A percentile compares a stretch with the other conserved stretches of the same genome.
These are phyloP conservation scores for Tolypocladium tropicale DNA, from an alignment of 2,329 filamentous ascomycete species.

Conservation along the genomic window DNA sequence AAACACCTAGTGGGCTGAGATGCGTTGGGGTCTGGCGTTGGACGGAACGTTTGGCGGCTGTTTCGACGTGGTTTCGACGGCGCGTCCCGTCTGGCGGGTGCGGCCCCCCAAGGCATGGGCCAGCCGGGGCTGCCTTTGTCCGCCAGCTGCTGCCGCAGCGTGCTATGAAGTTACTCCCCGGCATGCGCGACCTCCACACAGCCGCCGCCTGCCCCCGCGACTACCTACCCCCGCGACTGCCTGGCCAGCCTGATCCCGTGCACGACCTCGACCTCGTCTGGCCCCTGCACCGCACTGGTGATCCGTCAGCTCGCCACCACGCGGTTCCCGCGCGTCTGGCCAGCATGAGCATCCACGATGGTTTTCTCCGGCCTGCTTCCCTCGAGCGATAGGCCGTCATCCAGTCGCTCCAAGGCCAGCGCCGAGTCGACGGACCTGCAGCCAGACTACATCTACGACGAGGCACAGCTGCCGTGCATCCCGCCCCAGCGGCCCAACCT, in stretches of 20 bases:
- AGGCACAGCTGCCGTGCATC: slow-evolving; percentile 39
- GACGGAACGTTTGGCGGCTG: not conserved
- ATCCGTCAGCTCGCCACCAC: not conserved
- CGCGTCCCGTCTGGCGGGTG: no score
- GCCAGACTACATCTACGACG: slow-evolving; percentile 43
- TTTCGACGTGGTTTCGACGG: no score
- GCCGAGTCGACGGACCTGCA: slow-evolving; percentile 14
- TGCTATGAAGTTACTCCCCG: no score
- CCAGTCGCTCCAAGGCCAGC: slow-evolving; percentile 19
- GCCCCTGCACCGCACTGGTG: not conserved
- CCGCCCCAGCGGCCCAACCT: slow-evolving; percentile 50
- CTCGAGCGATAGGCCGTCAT: slow-evolving; percentile 26
- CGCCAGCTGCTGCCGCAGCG: no score
- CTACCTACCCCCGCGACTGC: not conserved
- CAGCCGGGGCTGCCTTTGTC: no score
- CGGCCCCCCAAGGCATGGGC: no score
- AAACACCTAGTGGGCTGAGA: not conserved
- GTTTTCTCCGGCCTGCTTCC: slow-evolving; percentile 38
- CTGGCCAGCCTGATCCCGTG: not conserved
- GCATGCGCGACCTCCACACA: no score
- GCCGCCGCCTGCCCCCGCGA: no score
- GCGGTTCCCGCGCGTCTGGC: not conserved
- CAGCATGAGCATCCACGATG: slow-evolving; percentile 34
- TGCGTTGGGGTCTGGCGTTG: not conserved
- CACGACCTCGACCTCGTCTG: not conserved